These are phyloP conservation scores for Avena eriantha DNA, from an alignment of 176 grass and related monocot genomes.

Conservation along the genomic window DNA sequence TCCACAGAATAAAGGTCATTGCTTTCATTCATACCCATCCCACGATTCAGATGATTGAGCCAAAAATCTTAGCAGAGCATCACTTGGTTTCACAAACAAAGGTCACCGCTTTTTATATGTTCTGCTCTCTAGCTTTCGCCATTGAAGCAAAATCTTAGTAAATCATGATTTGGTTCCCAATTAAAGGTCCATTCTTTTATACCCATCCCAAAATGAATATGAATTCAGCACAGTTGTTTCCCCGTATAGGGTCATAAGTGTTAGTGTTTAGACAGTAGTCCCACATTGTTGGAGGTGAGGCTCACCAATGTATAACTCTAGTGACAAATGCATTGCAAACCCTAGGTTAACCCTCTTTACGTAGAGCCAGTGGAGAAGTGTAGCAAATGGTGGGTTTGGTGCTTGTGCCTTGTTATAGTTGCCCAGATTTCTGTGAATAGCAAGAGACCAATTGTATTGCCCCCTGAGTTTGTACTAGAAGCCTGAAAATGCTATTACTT, in stretches of 20 bases:
- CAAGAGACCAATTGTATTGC: not conserved
- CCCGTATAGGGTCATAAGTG: not conserved
- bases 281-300: not conserved
- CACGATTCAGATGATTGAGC: not conserved
- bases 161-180: not conserved
- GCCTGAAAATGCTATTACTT: not conserved
- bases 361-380: not conserved
- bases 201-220: not conserved
- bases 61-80: not conserved
- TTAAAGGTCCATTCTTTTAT: too few relatives aligned
- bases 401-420: not conserved
- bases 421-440: not conserved
- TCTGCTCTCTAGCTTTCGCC: not conserved
- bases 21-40: not conserved
- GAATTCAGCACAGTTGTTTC: not conserved
- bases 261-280: not conserved
- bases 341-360: not conserved
- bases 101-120: not conserved
- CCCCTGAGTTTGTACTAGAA: not conserved
- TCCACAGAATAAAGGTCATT: not conserved
- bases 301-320: not conserved
- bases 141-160: not conserved
- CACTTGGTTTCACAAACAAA: slow-evolving; percentile 15
- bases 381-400: not conserved
- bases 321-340: not conserved